Base-by-base conservation (phyloP, 2,329 filamentous ascomycete species). In the Thelonectria rubi region DNA sequence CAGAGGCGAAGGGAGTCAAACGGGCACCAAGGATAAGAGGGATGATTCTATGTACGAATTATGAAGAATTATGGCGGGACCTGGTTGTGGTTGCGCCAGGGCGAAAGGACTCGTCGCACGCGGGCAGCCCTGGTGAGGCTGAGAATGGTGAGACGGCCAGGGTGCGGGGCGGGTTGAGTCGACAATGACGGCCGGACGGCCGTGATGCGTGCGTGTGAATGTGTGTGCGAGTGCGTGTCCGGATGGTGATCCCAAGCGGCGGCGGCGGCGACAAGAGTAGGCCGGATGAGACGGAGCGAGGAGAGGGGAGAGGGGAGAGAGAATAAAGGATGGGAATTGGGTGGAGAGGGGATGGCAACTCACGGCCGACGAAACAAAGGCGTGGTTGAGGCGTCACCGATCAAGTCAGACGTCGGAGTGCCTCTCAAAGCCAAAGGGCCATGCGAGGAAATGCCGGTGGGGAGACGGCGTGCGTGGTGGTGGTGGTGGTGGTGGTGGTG, bases 401-500 rank as follows among this genome's bases (percentile, higher is more conserved):
- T 63, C 43, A 47, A 54, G 56, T 51, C 55, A 50, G 50, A 45
- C 60, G 62, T 65, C 60, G 65, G 60, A 59, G 62, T 66, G 69
- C 69, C 57, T 53, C 57, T 57, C 53, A 67, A 56, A 70, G 61
- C 58, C 67, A 60, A 26, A 67, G 60, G 45, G 64, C 26, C 61
- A 63, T 63, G 55, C 65, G 54, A 57, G 60, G 64, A 71, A 71
- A 71, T 71, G 68, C 68, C 69, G 69, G 69, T 67, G 69, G 69
- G 66, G 69, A 66, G 62, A 63, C 58, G 67, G 65, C 67, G 69
- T 69, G 69, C 65, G 67, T 70, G 60, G 69, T 71, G 69, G 26
- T 30, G 69, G 69, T 72, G 69, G 70, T 70, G 69, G 67, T 70
- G 60, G 69, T 71, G 69, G 26, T 30, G 69, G 69, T 72, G 69